Conservation (phyloP, 140 eudicot species). For the Bidens hawaiensis region DNA sequence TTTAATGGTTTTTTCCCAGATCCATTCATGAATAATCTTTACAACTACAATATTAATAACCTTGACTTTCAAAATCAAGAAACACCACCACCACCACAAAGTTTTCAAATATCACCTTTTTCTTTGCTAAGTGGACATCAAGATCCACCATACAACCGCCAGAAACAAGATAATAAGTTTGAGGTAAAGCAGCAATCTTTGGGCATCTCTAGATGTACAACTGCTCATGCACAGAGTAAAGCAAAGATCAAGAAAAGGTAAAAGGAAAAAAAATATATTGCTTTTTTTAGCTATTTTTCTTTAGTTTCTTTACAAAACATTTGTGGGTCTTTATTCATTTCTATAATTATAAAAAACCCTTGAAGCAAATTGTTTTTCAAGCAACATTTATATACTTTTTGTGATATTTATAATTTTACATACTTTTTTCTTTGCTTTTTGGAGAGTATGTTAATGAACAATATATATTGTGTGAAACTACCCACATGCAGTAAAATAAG, state of each 20-base stretch:
- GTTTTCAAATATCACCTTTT: slow-evolving; percentile 46
- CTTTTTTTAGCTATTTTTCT: not conserved
- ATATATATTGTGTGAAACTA: slow-evolving; percentile 14
- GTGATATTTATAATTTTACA: not conserved
- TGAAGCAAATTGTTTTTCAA: slow-evolving; percentile 9
- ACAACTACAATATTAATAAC: slow-evolving; percentile 29
- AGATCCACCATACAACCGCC: slow-evolving; percentile 40
- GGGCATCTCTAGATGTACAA: slow-evolving; percentile 27
- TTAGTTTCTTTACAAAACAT: not conserved
- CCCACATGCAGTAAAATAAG: slow-evolving; percentile 23
- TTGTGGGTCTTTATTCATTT: slow-evolving; percentile 16
- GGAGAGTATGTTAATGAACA: slow-evolving; percentile 5
- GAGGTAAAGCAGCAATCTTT: slow-evolving; percentile 36
- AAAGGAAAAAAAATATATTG: not conserved
- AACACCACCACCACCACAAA: slow-evolving; percentile 26
- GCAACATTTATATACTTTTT: not conserved
- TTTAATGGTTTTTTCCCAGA: slow-evolving; percentile 26
- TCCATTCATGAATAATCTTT: slow-evolving; percentile 42
- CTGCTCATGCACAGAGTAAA: slow-evolving; percentile 35
- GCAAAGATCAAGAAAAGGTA: slow-evolving; percentile 80
- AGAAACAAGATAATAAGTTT: slow-evolving; percentile 23
- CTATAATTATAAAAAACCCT: slow-evolving; percentile 6
- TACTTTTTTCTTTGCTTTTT: not conserved
- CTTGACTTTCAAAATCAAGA: slow-evolving; percentile 15
- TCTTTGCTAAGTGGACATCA: slow-evolving; percentile 65